Evolutionary conservation across 2,329 filamentous ascomycete genomes (phyloP).

Genomic region (Hypomyces rosellus): DNA sequence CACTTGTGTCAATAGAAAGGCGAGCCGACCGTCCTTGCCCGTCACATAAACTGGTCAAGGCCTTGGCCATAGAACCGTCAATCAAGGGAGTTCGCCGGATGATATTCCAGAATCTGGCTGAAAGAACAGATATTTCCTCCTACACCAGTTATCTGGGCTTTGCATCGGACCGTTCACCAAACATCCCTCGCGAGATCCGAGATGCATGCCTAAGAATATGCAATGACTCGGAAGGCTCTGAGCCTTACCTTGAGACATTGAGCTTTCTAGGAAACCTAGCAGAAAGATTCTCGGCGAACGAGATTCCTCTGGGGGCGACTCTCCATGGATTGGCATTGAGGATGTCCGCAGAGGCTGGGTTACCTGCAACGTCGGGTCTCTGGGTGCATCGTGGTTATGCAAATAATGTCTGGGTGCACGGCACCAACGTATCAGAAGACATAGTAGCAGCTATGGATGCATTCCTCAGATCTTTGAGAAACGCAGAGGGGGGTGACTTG

Average conservation of each 20-base stretch:
- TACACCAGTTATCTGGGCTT: conserved; percentile 12
- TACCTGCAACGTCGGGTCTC: conserved; percentile 17
- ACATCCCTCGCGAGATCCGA: conserved; percentile 19
- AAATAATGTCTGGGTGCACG: conserved; percentile 12
- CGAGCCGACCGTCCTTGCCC: conserved; percentile 2
- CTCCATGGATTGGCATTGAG: conserved; percentile 26
- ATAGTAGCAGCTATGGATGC: conserved; percentile 16
- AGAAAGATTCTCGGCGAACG: conserved; percentile 24
- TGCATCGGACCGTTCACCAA: background rate
- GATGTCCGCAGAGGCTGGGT: conserved; percentile 24
- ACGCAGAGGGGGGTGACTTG: background rate
- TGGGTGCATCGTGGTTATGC: conserved; percentile 21
- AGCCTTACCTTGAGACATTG: conserved; percentile 20
- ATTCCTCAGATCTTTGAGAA: conserved; percentile 9
- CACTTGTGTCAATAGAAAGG: conserved; percentile 9
- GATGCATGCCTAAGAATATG: conserved; percentile 18
- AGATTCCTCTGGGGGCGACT: conserved; percentile 18
- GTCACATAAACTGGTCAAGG: conserved; percentile 13
- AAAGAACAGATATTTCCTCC: conserved; percentile 15
- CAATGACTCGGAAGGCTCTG: conserved; percentile 1
- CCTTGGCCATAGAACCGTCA: conserved; percentile 19
- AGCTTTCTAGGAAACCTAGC: conserved; percentile 36
- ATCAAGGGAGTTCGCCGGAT: conserved; percentile 25
- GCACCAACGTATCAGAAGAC: conserved; percentile 15
- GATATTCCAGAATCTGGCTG: conserved; percentile 22